A percentile compares a stretch with the other conserved stretches of the same genome.
Evolutionary conservation across 306 rosid genomes (phyloP).

Genomic region (Pyrus betulifolia): DNA sequence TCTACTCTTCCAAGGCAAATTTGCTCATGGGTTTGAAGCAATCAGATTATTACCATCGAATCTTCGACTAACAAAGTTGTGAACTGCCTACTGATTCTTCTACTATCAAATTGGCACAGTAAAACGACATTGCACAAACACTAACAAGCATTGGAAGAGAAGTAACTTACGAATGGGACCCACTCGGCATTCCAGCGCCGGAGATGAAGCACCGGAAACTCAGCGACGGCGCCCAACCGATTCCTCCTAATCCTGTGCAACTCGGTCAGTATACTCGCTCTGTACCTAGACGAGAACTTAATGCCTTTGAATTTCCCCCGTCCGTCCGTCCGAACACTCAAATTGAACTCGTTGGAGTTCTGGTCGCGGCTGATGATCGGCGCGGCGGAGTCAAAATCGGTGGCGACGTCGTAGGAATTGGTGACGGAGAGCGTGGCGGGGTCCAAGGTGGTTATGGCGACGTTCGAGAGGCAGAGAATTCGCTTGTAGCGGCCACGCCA

Average conservation of each 20-base stretch:
- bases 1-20: background rate
- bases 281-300: slow-evolving; percentile 75
- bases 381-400: slow-evolving; percentile 61
- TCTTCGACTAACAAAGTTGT: background rate
- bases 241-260: slow-evolving; percentile 77
- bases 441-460: slow-evolving; percentile 62
- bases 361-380: slow-evolving; percentile 80
- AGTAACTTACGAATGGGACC: slow-evolving; percentile 74
- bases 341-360: slow-evolving; percentile 66
- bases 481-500: slow-evolving; percentile 99
- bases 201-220: slow-evolving; percentile 88
- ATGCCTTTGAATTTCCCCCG: slow-evolving; percentile 78
- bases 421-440: slow-evolving; percentile 80
- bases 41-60: background rate
- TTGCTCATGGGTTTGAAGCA: background rate
- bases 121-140: background rate
- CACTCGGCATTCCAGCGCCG: slow-evolving; percentile 75
- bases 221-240: slow-evolving; percentile 60
- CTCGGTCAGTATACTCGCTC: slow-evolving; percentile 87
- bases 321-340: slow-evolving; percentile 87
- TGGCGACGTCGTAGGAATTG: slow-evolving; percentile 65
- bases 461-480: slow-evolving; percentile 65
- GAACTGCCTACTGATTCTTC: background rate
- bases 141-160: background rate
- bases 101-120: background rate